Percentiles rank a stretch among this genome's conserved stretches.
Evolutionary conservation across 2,329 filamentous ascomycete species (phyloP).

Genomic region (Chrysosporium queenslandicum): DNA sequence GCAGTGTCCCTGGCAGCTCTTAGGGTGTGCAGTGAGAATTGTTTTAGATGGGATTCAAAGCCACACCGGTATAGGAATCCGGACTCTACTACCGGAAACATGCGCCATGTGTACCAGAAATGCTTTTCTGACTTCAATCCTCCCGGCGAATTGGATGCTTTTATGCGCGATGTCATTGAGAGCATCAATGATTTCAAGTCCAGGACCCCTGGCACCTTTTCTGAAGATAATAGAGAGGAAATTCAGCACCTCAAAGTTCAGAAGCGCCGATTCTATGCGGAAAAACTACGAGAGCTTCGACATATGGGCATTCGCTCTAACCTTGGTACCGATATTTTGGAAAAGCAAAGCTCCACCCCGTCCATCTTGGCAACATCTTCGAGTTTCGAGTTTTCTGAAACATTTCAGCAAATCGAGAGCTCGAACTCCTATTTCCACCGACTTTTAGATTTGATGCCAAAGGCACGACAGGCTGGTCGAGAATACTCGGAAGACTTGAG

Average conservation of each 20-base stretch:
- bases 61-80: slow-evolving; percentile 62
- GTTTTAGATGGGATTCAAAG: slow-evolving; percentile 34
- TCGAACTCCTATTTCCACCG: slow-evolving; percentile 70
- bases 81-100: slow-evolving; percentile 59
- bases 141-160: slow-evolving; percentile 52
- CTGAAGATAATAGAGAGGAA: slow-evolving; percentile 71
- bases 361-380: slow-evolving; percentile 54
- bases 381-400: slow-evolving; percentile 26
- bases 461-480: slow-evolving; percentile 54
- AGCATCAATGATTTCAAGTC: slow-evolving; percentile 66
- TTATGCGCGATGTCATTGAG: slow-evolving; percentile 57
- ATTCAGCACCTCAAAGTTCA: slow-evolving; percentile 84
- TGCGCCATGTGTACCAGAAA: slow-evolving; percentile 53
- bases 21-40: slow-evolving; percentile 24
- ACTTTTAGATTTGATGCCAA: slow-evolving; percentile 61
- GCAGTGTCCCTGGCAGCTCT: slow-evolving; percentile 26
- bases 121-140: slow-evolving; percentile 47
- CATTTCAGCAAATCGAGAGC: slow-evolving; percentile 26
- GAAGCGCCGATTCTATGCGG: slow-evolving; percentile 82
- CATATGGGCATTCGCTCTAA: slow-evolving; percentile 87
- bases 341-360: slow-evolving; percentile 61
- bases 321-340: slow-evolving; percentile 61
- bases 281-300: slow-evolving; percentile 70
- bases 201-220: slow-evolving; percentile 70
- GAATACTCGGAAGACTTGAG: slow-evolving; percentile 81